Conservation (phyloP, 805 yeast genomes). For the Nakazawaea peltata region DNA sequence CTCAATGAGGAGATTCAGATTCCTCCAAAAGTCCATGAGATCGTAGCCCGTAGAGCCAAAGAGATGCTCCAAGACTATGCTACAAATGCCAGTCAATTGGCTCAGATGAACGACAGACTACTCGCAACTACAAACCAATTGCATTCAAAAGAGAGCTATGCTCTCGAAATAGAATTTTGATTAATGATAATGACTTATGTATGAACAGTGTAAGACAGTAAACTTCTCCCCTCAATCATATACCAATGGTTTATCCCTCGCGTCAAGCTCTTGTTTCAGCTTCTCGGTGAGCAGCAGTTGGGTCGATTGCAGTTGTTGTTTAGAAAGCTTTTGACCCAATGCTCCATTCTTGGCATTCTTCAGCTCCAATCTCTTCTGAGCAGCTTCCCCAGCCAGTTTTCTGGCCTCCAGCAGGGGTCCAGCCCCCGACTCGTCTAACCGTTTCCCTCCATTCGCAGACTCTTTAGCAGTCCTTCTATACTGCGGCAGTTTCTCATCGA, state of each 20-base stretch:
- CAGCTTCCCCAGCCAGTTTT: slow-evolving; percentile 9
- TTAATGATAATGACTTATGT: too few species aligned
- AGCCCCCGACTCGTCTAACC: not conserved
- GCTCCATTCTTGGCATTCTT: slow-evolving; percentile 6
- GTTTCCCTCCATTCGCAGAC: not conserved
- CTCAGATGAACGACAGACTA: too few species aligned
- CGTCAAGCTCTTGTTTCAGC: not conserved
- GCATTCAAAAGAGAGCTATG: too few species aligned
- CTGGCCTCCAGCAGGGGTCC: slow-evolving; percentile 2
- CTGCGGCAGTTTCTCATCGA: not conserved
- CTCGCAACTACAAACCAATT: too few species aligned
- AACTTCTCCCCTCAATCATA: not conserved
- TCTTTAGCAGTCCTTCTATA: slow-evolving; percentile 1
- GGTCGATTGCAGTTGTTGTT: slow-evolving; percentile 1
- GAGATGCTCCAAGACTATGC: too few species aligned
- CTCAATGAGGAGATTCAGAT: slow-evolving; percentile 1
- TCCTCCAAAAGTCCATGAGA: not conserved
- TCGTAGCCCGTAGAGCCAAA: not conserved
- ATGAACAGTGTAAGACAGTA: too few species aligned
- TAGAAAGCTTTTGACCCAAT: slow-evolving; percentile 8
- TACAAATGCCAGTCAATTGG: too few species aligned
- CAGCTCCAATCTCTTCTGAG: slow-evolving; percentile 4
- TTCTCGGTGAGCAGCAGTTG: slow-evolving; percentile 2
- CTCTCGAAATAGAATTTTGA: too few species aligned
- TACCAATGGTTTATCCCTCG: not conserved